phyloP scores from a whole-genome alignment of 441 rosid genomes.

The Lepidium campestre region DNA sequence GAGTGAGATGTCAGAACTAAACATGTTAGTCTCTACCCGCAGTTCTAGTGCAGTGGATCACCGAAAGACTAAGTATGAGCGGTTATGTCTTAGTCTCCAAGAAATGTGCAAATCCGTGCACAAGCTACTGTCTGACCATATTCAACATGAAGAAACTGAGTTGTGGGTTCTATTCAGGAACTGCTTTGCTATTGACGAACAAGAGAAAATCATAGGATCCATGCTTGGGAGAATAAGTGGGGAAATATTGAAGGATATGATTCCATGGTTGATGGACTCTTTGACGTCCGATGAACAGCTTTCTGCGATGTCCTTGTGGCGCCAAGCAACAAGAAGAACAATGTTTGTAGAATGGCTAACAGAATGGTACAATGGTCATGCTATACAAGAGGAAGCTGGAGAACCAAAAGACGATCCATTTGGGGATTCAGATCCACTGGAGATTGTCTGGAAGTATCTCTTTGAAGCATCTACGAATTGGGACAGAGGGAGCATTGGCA shows the following conservation, averaged over 20 bases:
- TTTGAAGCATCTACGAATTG: constrained; percentile 34
- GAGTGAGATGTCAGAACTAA: constrained; percentile 54
- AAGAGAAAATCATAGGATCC: constrained; percentile 65
- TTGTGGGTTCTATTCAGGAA: constrained; percentile 71
- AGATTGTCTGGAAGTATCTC: constrained; percentile 57
- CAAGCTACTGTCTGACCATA: constrained; percentile 59
- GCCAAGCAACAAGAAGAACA: constrained; percentile 63
- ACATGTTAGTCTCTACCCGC: constrained; percentile 26
- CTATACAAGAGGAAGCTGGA: constrained; percentile 25
- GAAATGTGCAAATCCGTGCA: constrained; percentile 58
- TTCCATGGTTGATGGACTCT: constrained; percentile 74
- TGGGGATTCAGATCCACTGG: constrained; percentile 45
- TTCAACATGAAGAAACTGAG: constrained; percentile 68
- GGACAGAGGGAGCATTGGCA: constrained; percentile 16
- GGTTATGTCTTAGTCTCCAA: constrained; percentile 58
- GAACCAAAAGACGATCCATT: constrained; percentile 30
- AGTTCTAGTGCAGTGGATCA: constrained; percentile 24
- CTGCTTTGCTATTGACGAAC: constrained; percentile 60
- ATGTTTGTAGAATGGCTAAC: constrained; percentile 81
- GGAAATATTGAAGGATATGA: constrained; percentile 64
- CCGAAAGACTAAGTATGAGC: constrained; percentile 32
- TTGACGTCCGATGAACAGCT: constrained; percentile 58
- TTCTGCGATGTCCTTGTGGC: constrained; percentile 57
- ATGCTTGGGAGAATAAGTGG: constrained; percentile 79
- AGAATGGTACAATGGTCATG: constrained; percentile 78